phyloP scores from a whole-genome alignment of 345 rosid species.

The Syzygium aqueum region DNA sequence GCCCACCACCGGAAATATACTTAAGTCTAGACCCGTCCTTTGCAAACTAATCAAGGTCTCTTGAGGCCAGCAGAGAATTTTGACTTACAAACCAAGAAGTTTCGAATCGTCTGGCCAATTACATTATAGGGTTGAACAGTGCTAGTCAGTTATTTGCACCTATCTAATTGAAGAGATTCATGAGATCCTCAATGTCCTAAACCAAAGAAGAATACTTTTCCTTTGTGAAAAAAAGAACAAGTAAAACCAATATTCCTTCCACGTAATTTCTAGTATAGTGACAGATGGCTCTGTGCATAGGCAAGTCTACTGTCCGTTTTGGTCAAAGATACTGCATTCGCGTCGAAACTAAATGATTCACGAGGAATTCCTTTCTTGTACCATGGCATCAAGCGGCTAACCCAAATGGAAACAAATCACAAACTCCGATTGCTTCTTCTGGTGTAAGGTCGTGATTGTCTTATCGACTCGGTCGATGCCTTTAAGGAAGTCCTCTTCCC shows the following conservation, averaged over 20 bases:
- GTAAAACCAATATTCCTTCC: background rate
- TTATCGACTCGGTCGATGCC: background rate
- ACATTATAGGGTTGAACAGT: background rate
- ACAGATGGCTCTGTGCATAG: background rate
- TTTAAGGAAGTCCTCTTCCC: background rate
- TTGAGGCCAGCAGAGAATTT: fast-evolving
- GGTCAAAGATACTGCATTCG: fast-evolving
- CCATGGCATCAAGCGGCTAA: too few species aligned
- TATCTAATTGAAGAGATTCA: background rate
- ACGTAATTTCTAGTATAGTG: fast-evolving
- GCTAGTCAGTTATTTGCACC: background rate
- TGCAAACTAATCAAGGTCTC: background rate
- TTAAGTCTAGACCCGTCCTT: fast-evolving
- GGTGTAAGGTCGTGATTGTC: background rate
- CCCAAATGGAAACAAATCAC: background rate
- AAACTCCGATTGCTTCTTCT: background rate
- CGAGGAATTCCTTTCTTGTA: background rate
- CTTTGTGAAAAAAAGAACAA: background rate
- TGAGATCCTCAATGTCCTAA: background rate
- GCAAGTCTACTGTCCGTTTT: background rate
- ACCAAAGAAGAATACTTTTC: background rate
- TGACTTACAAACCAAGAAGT: background rate
- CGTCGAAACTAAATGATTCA: background rate
- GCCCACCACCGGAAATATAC: fast-evolving
- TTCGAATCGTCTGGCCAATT: background rate